These are phyloP conservation scores for Botrytis aclada DNA, from an alignment of 2,329 filamentous ascomycete species.

Conservation along the genomic window DNA sequence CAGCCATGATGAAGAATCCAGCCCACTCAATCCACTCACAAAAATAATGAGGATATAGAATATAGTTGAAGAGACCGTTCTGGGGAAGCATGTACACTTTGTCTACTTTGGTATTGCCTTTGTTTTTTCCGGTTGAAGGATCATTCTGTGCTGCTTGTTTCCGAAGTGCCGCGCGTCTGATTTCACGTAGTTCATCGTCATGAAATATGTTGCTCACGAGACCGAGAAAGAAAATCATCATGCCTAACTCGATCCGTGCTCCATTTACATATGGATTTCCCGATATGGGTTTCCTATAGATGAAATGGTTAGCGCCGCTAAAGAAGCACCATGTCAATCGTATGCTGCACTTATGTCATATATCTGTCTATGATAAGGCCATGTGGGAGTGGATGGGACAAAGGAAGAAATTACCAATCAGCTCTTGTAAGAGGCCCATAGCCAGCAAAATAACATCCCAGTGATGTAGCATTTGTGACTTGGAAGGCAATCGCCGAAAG, in stretches of 20 bases:
- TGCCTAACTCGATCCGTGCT: slow-evolving; percentile 56
- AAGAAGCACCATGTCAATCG: not conserved
- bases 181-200: slow-evolving; percentile 85
- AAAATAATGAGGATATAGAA: slow-evolving; percentile 92
- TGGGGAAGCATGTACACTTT: slow-evolving; percentile 88
- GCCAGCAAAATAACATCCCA: slow-evolving; percentile 79
- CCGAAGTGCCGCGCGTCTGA: slow-evolving; percentile 66
- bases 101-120: slow-evolving; percentile 48
- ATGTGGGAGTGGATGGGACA: not conserved
- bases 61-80: slow-evolving; percentile 75
- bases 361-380: not conserved
- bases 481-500: slow-evolving; percentile 68
- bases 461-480: slow-evolving; percentile 70
- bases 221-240: slow-evolving; percentile 72
- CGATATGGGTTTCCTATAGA: slow-evolving; percentile 18
- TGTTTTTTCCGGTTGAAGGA: slow-evolving; percentile 19
- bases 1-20: slow-evolving; percentile 78
- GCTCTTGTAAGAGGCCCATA: slow-evolving; percentile 66
- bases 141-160: slow-evolving; percentile 50
- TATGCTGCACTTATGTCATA: not conserved
- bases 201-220: slow-evolving; percentile 81
- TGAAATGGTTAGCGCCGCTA: not conserved
- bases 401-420: slow-evolving; percentile 44
- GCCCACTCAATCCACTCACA: slow-evolving; percentile 96
- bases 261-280: slow-evolving; percentile 39